phyloP scores from a whole-genome alignment of 2,329 filamentous ascomycete species.

The Fusarium pseudocircinatum region DNA sequence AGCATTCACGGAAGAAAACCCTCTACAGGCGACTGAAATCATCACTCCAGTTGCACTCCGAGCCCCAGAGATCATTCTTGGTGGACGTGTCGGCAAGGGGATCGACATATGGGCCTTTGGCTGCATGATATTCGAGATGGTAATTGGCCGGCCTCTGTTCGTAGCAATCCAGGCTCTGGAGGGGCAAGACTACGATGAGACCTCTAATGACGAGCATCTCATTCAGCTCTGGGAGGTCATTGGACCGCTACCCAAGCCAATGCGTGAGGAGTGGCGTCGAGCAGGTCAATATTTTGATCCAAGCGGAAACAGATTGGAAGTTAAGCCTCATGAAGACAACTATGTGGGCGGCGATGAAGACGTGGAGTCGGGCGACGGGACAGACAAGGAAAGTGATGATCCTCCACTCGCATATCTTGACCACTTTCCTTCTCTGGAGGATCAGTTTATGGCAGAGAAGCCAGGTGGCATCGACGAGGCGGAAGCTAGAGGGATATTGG shows the following conservation, averaged over 20 bases:
- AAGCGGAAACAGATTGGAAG: background rate
- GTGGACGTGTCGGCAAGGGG: background rate
- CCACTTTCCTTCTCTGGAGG: background rate
- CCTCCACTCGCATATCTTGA: background rate
- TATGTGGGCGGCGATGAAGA: background rate
- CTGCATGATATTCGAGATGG: background rate
- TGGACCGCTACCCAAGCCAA: background rate
- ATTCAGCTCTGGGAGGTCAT: background rate
- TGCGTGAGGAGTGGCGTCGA: background rate
- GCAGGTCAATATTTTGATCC: background rate
- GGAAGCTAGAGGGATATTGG: background rate
- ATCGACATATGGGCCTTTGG: background rate
- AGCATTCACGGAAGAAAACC: background rate
- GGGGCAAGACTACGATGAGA: background rate
- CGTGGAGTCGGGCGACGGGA: rapidly evolving
- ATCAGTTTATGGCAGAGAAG: background rate
- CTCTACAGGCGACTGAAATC: rapidly evolving
- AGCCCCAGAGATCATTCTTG: background rate
- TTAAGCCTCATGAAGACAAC: background rate
- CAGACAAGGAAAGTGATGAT: too few species aligned
- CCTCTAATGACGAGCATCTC: background rate
- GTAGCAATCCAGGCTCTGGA: background rate
- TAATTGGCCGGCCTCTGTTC: background rate
- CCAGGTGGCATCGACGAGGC: background rate
- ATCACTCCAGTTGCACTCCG: background rate